Evolutionary conservation across 1,284 basidiomycete genomes (phyloP), one percentile per base, ranked within the genome.

Genomic region (Moesziomyces sp.): DNA sequence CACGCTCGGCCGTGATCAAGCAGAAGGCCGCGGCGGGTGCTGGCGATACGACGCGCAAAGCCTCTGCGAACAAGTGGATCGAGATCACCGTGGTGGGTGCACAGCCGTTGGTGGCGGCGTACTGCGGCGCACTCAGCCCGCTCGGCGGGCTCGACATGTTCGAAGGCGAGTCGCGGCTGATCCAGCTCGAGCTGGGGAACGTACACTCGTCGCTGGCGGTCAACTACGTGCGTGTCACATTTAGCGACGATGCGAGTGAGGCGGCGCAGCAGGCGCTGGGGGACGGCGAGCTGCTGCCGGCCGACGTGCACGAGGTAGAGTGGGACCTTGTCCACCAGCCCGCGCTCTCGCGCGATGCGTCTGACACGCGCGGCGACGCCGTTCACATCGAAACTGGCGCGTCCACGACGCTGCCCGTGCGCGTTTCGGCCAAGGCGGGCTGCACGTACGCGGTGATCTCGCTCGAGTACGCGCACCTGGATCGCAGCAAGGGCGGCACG

Each of bases 101-200:
- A 72, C 93, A 94, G 79, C 96, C 96, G 5, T 84, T 93, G 34
- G 85, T 98, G 55, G 89, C 92, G 58, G 91, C 97, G 79, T 88
- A 92, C 67, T 88, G 92, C 82, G 92, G 91, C n/a, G 93, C 92
- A 7, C 86, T 97, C 18, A 93, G 91, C 0, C 60, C 57, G 0
- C 92, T 96, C 79, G 93, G 93, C 3, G 93, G 93, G 0, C 86
- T 97, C 28, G 95, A 96, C 91, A 86, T 99, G 54, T 96, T 94
- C 80, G 90, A 96, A 56, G 96, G 96, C 46, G 96, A 99, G 86
- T 89, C 86, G 92, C 91, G 91, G 1, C 89, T 86, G 0, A 90
- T 98, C 52, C 90, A 90, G 5, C 87, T 98, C 52, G 93, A 91
- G 0, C 86, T 99, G 13, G 92, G 94, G 83, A 99, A 99, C 80